A percentile compares a stretch with the other conserved stretches of the same genome.
These are phyloP conservation scores for Russula sp. DNA, from an alignment of 768 basidiomycete genomes.

Conservation along the genomic window DNA sequence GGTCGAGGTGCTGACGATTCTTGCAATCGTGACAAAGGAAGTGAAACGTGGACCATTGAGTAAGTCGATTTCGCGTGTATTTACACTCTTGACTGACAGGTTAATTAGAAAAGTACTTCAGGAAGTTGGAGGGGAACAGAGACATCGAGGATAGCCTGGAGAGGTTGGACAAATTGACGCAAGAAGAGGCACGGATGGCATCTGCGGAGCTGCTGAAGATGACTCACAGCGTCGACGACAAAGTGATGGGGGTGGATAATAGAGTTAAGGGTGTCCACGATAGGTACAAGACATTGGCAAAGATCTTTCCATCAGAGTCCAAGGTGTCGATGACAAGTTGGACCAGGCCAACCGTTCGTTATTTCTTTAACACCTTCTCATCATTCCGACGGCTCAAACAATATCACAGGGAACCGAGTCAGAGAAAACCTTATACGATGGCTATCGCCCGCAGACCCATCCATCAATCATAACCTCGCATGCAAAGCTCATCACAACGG, in stretches of 20 bases:
- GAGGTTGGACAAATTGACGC: conserved; percentile 2
- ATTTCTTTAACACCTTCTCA: too few relatives aligned
- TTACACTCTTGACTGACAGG: not conserved
- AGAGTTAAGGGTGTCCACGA: not conserved
- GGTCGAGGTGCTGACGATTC: not conserved
- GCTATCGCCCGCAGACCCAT: conserved; percentile 38
- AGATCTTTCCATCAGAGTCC: not conserved
- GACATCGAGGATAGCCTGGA: not conserved
- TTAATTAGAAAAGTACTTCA: not conserved
- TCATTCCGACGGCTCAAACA: not conserved
- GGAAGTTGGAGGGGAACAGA: not conserved
- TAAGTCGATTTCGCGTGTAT: not conserved
- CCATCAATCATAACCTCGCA: not conserved
- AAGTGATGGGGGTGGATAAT: not conserved
- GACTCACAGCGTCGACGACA: not conserved
- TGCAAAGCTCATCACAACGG: not conserved
- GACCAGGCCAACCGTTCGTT: too few relatives aligned
- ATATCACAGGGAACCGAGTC: not conserved
- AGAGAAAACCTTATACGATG: not conserved
- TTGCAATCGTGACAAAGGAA: not conserved
- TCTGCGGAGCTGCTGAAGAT: not conserved
- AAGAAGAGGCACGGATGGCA: conserved; percentile 1
- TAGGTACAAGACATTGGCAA: not conserved
- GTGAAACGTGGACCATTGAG: not conserved
- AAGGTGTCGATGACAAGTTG: not conserved